A percentile compares a stretch with the other conserved stretches of the same genome.
Evolutionary conservation across 2,329 filamentous ascomycete genomes (phyloP).

Genomic region (Diaporthe capsici): DNA sequence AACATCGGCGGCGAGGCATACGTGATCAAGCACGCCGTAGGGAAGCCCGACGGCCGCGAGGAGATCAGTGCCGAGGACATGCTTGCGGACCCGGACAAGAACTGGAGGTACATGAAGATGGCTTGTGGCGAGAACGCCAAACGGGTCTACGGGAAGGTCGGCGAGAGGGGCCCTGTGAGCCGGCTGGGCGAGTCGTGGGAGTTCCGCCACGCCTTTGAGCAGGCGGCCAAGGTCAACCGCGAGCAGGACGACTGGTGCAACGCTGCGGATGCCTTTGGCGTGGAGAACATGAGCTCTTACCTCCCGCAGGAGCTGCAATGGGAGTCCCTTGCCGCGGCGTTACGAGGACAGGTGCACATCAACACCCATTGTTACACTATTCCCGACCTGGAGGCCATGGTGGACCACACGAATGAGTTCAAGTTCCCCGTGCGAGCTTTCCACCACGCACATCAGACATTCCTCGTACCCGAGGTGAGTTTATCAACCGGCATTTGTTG

Average conservation of each 20-base stretch:
- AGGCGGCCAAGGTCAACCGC: slow-evolving; percentile 68
- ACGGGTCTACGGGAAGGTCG: slow-evolving; percentile 69
- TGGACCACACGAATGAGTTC: slow-evolving; percentile 81
- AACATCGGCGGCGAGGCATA: slow-evolving; percentile 81
- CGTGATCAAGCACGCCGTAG: slow-evolving; percentile 77
- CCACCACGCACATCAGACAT: slow-evolving; percentile 79
- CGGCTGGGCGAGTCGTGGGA: slow-evolving; percentile 79
- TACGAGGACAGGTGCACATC: slow-evolving; percentile 77
- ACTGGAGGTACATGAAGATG: slow-evolving; percentile 83
- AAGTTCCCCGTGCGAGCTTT: slow-evolving; percentile 76
- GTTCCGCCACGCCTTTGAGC: slow-evolving; percentile 77
- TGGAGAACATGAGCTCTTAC: slow-evolving; percentile 67
- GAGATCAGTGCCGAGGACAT: slow-evolving; percentile 75
- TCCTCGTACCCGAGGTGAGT: slow-evolving; percentile 72
- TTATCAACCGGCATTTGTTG: background rate
- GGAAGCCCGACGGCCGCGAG: slow-evolving; percentile 69
- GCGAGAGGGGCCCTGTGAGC: slow-evolving; percentile 69
- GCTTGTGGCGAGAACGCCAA: slow-evolving; percentile 81
- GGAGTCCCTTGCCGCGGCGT: slow-evolving; percentile 73
- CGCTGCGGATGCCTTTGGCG: slow-evolving; percentile 64
- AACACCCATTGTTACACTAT: slow-evolving; percentile 82
- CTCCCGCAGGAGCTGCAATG: slow-evolving; percentile 74
- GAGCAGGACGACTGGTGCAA: slow-evolving; percentile 79
- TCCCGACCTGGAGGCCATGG: slow-evolving; percentile 75
- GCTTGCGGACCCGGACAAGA: slow-evolving; percentile 75